Conservation (phyloP, 129 eudicot species). For the Lonicera japonica region DNA sequence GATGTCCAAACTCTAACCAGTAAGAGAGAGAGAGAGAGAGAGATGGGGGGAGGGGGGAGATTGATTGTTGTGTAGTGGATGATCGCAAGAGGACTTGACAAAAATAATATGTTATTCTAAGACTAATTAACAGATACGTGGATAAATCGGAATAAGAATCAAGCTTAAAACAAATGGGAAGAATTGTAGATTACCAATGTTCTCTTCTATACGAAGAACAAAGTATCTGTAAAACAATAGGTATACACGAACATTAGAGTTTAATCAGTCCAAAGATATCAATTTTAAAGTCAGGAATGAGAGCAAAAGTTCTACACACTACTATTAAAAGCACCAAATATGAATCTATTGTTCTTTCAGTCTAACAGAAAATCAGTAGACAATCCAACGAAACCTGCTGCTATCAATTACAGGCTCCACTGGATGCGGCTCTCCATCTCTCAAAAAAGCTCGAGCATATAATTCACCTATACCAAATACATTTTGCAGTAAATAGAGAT, state of each 20-base stretch:
- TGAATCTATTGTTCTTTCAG: not conserved
- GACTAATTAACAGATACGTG: not conserved
- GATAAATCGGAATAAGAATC: not conserved
- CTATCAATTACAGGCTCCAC: constrained; percentile 99
- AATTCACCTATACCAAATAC: constrained; percentile 58
- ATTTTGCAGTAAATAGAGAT: not conserved
- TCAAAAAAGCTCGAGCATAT: constrained; percentile 95
- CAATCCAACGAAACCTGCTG: constrained; percentile 61
- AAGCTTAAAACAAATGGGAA: not conserved
- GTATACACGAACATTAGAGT: not conserved
- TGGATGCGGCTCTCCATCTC: constrained; percentile 98
- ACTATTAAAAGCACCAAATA: not conserved
- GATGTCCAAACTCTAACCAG: too few relatives aligned
- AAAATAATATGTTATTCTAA: not conserved
- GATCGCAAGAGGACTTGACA: too few relatives aligned
- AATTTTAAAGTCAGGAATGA: not conserved
- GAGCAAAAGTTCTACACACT: not conserved
- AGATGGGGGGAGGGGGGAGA: too few relatives aligned
- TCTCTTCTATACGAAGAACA: constrained; percentile 94
- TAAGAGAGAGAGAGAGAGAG: too few relatives aligned
- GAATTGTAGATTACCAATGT: constrained; percentile 49
- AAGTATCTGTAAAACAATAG: constrained; percentile 66
- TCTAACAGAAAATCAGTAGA: not conserved
- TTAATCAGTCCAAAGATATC: not conserved
- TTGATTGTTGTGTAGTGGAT: too few relatives aligned